Conservation (phyloP, 2,329 filamentous ascomycete genomes). For the Exophiala alcalophila region DNA sequence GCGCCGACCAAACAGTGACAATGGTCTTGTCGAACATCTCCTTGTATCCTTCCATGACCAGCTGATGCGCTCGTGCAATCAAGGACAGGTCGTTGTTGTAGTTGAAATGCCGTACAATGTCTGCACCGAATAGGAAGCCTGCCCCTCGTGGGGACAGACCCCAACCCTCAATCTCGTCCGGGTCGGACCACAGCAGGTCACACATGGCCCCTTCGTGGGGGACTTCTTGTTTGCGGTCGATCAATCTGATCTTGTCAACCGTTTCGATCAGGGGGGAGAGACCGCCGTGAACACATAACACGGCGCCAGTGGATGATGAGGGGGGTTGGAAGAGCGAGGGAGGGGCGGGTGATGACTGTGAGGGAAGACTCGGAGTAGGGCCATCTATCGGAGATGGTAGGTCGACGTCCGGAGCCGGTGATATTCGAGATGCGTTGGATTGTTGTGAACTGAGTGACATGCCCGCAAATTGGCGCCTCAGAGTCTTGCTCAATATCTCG, state of each 20-base stretch:
- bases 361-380: constrained; percentile 49
- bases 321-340: constrained; percentile 36
- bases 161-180: constrained; percentile 97
- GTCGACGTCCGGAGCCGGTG: constrained; percentile 28
- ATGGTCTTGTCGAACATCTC: constrained; percentile 97
- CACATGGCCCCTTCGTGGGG: constrained; percentile 99
- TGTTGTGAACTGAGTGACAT: constrained; percentile 18
- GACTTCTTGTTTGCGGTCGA: constrained; percentile 97
- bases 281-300: constrained; percentile 93
- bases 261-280: constrained; percentile 87
- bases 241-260: constrained; percentile 89
- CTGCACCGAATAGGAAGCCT: constrained; percentile 90
- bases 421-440: constrained; percentile 29
- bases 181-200: constrained; percentile 95
- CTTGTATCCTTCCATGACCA: constrained; percentile 99
- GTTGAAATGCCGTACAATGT: constrained; percentile 96
- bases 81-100: constrained; percentile 87
- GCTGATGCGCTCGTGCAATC: constrained; percentile 90
- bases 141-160: constrained; percentile 89
- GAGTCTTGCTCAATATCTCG: constrained; percentile 64
- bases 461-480: constrained; percentile 33
- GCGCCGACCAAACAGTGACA: constrained; percentile 97
- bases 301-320: constrained; percentile 65
- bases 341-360: constrained; percentile 75
- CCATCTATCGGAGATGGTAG: constrained; percentile 42